Conservation (phyloP, 768 basidiomycete genomes). For the Podaxis sp. region DNA sequence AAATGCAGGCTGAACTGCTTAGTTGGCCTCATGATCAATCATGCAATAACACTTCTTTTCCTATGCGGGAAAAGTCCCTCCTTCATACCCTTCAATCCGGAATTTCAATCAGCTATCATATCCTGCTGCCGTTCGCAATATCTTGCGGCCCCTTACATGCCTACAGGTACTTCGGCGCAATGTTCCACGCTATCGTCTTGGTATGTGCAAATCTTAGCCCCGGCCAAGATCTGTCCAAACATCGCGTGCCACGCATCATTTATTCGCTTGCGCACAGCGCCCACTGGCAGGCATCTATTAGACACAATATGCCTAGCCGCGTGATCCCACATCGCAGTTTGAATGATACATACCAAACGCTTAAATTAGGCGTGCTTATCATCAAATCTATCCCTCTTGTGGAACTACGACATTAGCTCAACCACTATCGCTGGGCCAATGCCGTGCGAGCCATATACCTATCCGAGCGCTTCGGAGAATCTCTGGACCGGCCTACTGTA, state of each 20-base stretch:
- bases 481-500: background rate
- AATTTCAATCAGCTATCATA: background rate
- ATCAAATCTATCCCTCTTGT: background rate
- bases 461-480: background rate
- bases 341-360: background rate
- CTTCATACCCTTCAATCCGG: background rate
- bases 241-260: too few species aligned
- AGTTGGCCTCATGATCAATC: too few species aligned
- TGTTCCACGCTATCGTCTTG: too few species aligned
- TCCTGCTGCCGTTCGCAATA: background rate
- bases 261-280: background rate
- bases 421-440: background rate
- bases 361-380: background rate
- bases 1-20: too few species aligned
- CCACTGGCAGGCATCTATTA: background rate
- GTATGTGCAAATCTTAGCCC: too few species aligned
- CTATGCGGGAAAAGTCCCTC: background rate
- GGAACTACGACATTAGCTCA: background rate
- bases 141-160: background rate
- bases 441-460: background rate
- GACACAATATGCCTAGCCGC: background rate
- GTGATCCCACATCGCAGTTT: too few species aligned
- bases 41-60: background rate
- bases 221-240: too few species aligned
- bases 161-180: too few species aligned